phyloP scores from a whole-genome alignment of 345 rosid species.

The Gossypium bickii region DNA sequence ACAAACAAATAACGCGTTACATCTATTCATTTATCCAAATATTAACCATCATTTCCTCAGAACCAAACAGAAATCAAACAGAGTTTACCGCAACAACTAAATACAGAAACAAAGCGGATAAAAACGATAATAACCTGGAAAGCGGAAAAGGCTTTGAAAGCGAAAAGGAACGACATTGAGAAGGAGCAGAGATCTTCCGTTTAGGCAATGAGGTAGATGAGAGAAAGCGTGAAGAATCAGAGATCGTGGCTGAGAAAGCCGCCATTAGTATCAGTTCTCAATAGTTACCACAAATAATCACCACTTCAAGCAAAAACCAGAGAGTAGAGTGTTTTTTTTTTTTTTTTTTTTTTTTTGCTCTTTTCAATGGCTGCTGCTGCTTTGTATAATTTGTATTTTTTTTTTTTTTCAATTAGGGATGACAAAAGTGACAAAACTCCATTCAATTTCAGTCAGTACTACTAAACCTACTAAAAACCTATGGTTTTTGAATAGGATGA shows the following conservation, averaged over 20 bases:
- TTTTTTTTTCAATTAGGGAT: neutral
- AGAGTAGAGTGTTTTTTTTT: neutral
- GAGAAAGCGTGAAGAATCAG: neutral
- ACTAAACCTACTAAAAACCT: neutral
- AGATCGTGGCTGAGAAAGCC: neutral
- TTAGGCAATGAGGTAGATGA: conserved; percentile 3
- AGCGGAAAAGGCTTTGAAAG: conserved; percentile 16
- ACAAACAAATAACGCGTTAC: neutral
- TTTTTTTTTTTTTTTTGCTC: neutral
- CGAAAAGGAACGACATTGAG: conserved; percentile 17
- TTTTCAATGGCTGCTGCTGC: neutral
- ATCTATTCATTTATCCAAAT: neutral
- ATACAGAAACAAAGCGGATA: neutral
- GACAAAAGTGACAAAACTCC: neutral
- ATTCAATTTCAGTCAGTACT: neutral
- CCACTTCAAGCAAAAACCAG: neutral
- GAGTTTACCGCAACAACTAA: neutral
- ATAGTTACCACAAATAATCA: neutral
- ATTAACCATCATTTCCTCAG: neutral
- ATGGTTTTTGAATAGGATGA: neutral
- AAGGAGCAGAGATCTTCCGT: conserved; percentile 15
- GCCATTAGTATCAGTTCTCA: neutral
- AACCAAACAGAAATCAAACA: conserved; percentile 9
- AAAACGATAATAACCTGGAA: conserved; percentile 18
- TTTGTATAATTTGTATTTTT: neutral